Evolutionary conservation across 2,329 filamentous ascomycete species (phyloP), one percentile per base, ranked within the genome.

Genomic region (Arthrobotrys conoides): DNA sequence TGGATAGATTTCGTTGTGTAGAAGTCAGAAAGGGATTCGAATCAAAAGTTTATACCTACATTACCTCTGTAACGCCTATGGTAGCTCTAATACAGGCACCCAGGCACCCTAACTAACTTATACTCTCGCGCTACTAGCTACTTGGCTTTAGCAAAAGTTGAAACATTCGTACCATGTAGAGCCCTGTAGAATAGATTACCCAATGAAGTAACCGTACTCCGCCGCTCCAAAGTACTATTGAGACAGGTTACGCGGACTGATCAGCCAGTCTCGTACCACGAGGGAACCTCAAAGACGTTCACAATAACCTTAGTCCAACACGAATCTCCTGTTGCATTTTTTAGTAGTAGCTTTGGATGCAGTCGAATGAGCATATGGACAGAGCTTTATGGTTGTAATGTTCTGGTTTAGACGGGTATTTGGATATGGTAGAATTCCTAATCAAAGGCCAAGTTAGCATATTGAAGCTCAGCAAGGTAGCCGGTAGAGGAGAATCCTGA

Each of bases 311-410:
- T 9, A 16, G 2, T 14, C 53, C 53, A 59, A 59, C 53, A 38
- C 53, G 51, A 59, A 38, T 10, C 53, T 36, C 1, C 53, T 59
- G 53, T 59, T 59, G 30, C n/a, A 59, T 59, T 59, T 59, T 59
- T 38, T 10, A 2, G 6, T 18, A 1, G 14, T 2, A 38, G 30
- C 30, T 59, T 12, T 38, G 9, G 38, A 38, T 6, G 2, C 2
- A 5, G 9, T 4, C 24, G 20, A 5, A 8, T 12, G 22, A 14
- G 20, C 48, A 51, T 8, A 20, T 9, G 6, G 41, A 12, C 2
- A 46, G 44, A 20, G 44, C 44, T 10, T 3, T 30, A 6, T 3
- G 27, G 27, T 46, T 46, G 6, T 46, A 16, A 20, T 46, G n/a
- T 10, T 2, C 20, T 18, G 16, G 44, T 46, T 16, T 46, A 8